These are phyloP conservation scores for Aspergillus luchuensis DNA, from an alignment of 2,329 filamentous ascomycete species.

Conservation along the genomic window DNA sequence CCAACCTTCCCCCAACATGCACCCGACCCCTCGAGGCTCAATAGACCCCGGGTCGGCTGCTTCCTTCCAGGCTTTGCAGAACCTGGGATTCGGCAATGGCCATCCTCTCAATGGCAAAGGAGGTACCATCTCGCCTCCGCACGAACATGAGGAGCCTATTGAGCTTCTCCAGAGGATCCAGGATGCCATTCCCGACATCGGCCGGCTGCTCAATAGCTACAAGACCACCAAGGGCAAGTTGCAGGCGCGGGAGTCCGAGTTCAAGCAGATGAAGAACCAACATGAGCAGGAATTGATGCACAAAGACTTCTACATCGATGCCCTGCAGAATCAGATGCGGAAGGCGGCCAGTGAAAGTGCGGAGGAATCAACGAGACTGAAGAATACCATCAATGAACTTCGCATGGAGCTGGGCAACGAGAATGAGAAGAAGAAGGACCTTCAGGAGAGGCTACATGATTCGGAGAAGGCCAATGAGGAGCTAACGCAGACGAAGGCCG, in stretches of 20 bases:
- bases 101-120: slow-evolving; percentile 27
- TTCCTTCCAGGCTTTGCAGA: slow-evolving; percentile 36
- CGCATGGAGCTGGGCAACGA: slow-evolving; percentile 52
- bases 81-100: slow-evolving; percentile 26
- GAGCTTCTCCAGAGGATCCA: slow-evolving; percentile 49
- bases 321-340: slow-evolving; percentile 53
- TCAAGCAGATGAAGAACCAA: slow-evolving; percentile 52
- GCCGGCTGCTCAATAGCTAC: slow-evolving; percentile 48
- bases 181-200: slow-evolving; percentile 51
- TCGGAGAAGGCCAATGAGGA: slow-evolving; percentile 49
- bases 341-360: slow-evolving; percentile 53
- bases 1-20: slow-evolving; percentile 30
- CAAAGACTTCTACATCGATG: slow-evolving; percentile 57
- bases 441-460: slow-evolving; percentile 50
- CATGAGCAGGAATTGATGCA: slow-evolving; percentile 54
- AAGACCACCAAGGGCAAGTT: slow-evolving; percentile 55
- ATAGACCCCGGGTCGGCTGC: slow-evolving; percentile 34
- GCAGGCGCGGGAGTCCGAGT: slow-evolving; percentile 51
- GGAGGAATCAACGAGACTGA: slow-evolving; percentile 48
- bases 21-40: slow-evolving; percentile 34
- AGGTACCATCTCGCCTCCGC: slow-evolving; percentile 32
- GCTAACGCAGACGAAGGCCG: slow-evolving; percentile 48
- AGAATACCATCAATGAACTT: slow-evolving; percentile 50
- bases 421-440: slow-evolving; percentile 55
- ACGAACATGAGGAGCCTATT: slow-evolving; percentile 38